Evolutionary conservation across 768 basidiomycete species (phyloP).

Genomic region (Pulveroboletus sp.): DNA sequence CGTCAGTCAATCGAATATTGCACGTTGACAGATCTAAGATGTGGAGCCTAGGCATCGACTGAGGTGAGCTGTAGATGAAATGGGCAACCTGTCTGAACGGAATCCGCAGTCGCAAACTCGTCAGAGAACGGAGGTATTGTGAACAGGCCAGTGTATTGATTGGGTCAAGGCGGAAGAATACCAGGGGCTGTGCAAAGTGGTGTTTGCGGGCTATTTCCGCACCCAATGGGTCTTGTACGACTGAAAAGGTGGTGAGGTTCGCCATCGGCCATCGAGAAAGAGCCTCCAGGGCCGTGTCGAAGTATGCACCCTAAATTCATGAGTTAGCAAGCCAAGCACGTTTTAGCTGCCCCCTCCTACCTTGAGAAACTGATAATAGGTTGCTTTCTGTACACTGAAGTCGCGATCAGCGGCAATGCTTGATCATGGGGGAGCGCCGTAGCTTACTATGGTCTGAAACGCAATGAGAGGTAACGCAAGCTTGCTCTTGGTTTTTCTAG

Average conservation of each 20-base stretch:
- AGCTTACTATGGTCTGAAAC: constrained; percentile 82
- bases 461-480: constrained; percentile 53
- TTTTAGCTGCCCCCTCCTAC: constrained; percentile 29
- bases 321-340: not conserved
- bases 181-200: constrained; percentile 80
- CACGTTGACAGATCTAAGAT: constrained; percentile 78
- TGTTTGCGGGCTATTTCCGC: constrained; percentile 31
- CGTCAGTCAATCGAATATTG: constrained; percentile 46
- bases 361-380: constrained; percentile 79
- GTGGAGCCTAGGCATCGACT: constrained; percentile 40
- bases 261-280: constrained; percentile 58
- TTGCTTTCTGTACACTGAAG: constrained; percentile 62
- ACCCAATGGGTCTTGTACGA: constrained; percentile 62
- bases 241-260: constrained; percentile 46
- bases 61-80: constrained; percentile 32
- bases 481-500: constrained; percentile 43
- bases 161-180: constrained; percentile 69
- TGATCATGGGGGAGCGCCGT: not conserved
- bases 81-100: constrained; percentile 58
- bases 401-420: constrained; percentile 1
- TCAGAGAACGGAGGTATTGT: constrained; percentile 39
- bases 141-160: constrained; percentile 47
- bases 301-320: constrained; percentile 66
- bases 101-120: constrained; percentile 62
- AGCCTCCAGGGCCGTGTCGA: constrained; percentile 63